phyloP scores from a whole-genome alignment of 2,329 filamentous ascomycete species.

The Harringtonia aguacate region DNA sequence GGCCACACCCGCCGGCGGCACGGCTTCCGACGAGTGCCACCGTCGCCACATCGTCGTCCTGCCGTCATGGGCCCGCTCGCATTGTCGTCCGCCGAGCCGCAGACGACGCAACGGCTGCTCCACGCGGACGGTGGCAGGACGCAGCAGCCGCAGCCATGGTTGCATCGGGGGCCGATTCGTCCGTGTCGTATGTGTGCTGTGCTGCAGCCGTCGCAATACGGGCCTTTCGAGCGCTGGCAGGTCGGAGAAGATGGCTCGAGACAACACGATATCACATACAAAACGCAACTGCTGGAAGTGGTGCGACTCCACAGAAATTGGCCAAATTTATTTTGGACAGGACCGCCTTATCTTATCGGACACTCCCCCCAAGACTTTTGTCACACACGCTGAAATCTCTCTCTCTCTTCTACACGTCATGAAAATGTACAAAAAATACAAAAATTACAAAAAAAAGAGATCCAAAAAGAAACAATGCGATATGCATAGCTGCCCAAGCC shows the following conservation, averaged over 20 bases:
- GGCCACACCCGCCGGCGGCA: too few relatives aligned
- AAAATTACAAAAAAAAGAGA: not conserved
- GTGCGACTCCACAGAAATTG: too few relatives aligned
- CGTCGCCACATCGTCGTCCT: not conserved
- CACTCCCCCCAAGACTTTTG: too few relatives aligned
- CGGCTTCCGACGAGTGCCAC: too few relatives aligned
- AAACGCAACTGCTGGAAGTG: too few relatives aligned
- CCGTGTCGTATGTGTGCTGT: slow-evolving; percentile 4
- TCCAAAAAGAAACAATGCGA: not conserved
- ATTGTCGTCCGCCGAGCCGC: not conserved
- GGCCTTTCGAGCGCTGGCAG: too few relatives aligned
- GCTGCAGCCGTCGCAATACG: slow-evolving; percentile 2
- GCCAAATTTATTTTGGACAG: too few relatives aligned
- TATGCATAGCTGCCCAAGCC: not conserved
- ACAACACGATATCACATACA: too few relatives aligned
- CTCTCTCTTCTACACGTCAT: not conserved
- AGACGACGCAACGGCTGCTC: not conserved
- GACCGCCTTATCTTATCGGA: slow-evolving; percentile 5
- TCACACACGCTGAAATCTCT: too few relatives aligned
- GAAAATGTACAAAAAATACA: not conserved
- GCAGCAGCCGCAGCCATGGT: slow-evolving; percentile 21
- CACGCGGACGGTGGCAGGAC: slow-evolving; percentile 9
- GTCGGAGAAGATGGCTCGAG: too few relatives aligned
- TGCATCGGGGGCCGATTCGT: slow-evolving; percentile 17
- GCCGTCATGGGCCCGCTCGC: not conserved